phyloP scores from a whole-genome alignment of 768 basidiomycete species.

The Dacryopinax primogenitus region DNA sequence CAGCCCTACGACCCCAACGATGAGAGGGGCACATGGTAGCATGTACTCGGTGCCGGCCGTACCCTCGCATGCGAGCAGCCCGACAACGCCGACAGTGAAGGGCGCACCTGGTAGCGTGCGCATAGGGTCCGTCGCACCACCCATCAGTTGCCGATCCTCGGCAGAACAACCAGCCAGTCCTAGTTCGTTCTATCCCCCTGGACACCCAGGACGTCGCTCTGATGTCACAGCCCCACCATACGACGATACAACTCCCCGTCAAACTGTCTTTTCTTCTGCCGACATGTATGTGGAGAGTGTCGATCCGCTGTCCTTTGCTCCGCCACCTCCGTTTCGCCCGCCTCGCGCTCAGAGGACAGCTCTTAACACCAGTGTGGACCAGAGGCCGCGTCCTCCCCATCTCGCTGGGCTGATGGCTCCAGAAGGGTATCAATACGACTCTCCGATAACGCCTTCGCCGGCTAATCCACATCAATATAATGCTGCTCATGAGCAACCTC shows the following conservation, averaged over 20 bases:
- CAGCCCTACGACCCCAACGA: neutral
- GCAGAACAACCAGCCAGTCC: neutral
- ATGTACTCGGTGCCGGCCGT: too few species aligned
- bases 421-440: neutral
- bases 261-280: neutral
- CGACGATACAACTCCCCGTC: neutral
- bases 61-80: neutral
- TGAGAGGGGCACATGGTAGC: neutral
- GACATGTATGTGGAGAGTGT: neutral
- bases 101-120: neutral
- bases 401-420: neutral
- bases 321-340: neutral
- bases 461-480: neutral
- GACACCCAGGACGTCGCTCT: neutral
- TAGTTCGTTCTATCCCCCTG: neutral
- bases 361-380: neutral
- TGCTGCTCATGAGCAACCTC: neutral
- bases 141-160: neutral
- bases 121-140: neutral
- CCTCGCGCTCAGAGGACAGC: neutral
- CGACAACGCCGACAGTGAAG: neutral
- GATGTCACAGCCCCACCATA: neutral
- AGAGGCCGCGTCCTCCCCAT: neutral
- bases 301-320: neutral
- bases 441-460: neutral